Conservation (phyloP, 768 basidiomycete genomes). For the Podaxis carcinomalis region DNA sequence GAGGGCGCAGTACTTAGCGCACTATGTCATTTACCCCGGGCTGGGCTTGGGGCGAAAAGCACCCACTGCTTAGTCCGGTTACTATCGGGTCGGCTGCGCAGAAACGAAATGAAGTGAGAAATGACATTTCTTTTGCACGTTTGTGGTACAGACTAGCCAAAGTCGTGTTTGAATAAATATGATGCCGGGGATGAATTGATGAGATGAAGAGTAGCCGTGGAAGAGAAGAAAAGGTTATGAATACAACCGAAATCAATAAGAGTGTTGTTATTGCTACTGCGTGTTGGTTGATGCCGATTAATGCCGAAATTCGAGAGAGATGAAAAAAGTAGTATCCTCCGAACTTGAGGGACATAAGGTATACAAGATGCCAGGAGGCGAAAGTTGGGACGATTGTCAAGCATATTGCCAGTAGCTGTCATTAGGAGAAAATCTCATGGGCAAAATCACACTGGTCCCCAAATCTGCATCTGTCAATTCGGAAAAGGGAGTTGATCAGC, state of each 20-base stretch:
- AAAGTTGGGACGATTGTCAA: background rate
- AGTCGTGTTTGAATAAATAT: background rate
- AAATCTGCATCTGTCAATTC: conserved; percentile 77
- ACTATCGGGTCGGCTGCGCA: background rate
- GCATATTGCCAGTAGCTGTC: background rate
- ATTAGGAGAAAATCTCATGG: conserved; percentile 45
- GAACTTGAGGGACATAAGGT: conserved; percentile 1
- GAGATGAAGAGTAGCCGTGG: background rate
- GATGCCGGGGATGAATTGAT: background rate
- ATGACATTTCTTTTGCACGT: background rate
- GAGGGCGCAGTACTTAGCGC: too few relatives aligned
- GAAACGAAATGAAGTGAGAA: background rate
- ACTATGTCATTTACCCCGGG: background rate
- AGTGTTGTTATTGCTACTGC: background rate
- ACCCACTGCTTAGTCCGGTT: too few relatives aligned
- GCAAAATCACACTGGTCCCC: conserved; percentile 86
- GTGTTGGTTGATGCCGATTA: background rate
- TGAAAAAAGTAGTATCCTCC: background rate
- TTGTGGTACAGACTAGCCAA: conserved; percentile 6
- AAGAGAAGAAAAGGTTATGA: background rate
- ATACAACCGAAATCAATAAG: background rate
- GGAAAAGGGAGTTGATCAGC: conserved; percentile 37
- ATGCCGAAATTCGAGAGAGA: background rate
- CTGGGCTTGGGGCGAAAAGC: background rate
- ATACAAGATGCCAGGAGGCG: conserved; percentile 1